Conservation (phyloP, 2,329 filamentous ascomycete species). For the Sarocladium kiliense region DNA sequence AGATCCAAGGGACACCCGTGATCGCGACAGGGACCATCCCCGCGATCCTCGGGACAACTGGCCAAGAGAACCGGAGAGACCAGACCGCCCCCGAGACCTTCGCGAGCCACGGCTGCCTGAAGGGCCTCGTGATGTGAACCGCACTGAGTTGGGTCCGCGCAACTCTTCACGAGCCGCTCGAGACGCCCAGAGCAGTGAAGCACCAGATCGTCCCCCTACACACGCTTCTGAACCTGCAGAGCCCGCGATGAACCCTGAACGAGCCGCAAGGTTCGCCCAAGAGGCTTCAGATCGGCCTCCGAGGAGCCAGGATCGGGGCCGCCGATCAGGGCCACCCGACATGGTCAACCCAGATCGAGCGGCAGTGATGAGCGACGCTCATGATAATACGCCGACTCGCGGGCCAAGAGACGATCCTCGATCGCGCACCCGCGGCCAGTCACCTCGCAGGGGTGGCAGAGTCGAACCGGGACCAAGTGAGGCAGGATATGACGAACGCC, state of each 20-base stretch:
- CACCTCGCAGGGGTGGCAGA: slow-evolving; percentile 39
- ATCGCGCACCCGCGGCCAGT: slow-evolving; percentile 29
- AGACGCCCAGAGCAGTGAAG: slow-evolving; percentile 21
- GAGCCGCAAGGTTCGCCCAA: slow-evolving; percentile 43
- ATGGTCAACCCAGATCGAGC: slow-evolving; percentile 44
- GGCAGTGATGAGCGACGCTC: slow-evolving; percentile 35
- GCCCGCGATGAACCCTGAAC: slow-evolving; percentile 50
- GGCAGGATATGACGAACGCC: slow-evolving; percentile 39
- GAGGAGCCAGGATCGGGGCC: slow-evolving; percentile 23
- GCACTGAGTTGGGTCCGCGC: slow-evolving; percentile 14
- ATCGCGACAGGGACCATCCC: slow-evolving; percentile 26
- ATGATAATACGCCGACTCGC: slow-evolving; percentile 29
- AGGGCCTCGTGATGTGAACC: slow-evolving; percentile 5
- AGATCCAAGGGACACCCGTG: slow-evolving; percentile 30
- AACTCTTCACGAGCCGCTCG: slow-evolving; percentile 18
- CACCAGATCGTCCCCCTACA: neutral
- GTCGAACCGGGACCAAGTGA: slow-evolving; percentile 27
- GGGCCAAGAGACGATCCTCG: slow-evolving; percentile 38
- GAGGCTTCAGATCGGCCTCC: slow-evolving; percentile 22
- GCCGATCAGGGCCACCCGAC: slow-evolving; percentile 22
- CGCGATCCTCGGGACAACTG: slow-evolving; percentile 32
- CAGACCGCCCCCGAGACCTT: slow-evolving; percentile 37
- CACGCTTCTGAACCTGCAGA: slow-evolving; percentile 25
- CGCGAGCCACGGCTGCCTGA: slow-evolving; percentile 10
- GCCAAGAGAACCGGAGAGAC: slow-evolving; percentile 34